Conservation (phyloP, 768 basidiomycete genomes). For the Phylloporus sp. region DNA sequence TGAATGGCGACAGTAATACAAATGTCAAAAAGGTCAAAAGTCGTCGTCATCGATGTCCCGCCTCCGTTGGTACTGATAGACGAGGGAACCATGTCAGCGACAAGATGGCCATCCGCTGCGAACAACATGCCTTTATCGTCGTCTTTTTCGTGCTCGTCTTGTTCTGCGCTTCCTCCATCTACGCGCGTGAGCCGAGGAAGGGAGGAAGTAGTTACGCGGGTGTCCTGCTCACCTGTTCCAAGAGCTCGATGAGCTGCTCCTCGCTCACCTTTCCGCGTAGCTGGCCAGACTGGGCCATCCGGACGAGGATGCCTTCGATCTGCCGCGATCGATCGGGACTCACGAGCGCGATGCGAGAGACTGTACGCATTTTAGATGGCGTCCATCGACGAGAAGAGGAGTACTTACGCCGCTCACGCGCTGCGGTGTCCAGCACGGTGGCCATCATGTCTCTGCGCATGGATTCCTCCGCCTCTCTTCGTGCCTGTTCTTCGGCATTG, state of each 20-base stretch:
- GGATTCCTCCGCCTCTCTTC: constrained; percentile 64
- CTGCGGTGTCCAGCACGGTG: constrained; percentile 70
- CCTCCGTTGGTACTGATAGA: constrained; percentile 54
- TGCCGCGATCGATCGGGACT: constrained; percentile 75
- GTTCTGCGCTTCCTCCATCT: constrained; percentile 55
- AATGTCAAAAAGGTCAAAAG: constrained; percentile 21
- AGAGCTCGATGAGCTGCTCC: constrained; percentile 73
- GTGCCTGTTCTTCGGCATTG: constrained; percentile 48
- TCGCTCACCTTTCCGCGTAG: constrained; percentile 73
- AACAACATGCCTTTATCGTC: constrained; percentile 47
- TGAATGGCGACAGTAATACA: background rate
- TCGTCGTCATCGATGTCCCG: constrained; percentile 64
- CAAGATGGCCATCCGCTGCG: background rate
- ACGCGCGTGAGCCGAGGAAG: background rate
- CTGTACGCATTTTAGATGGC: constrained; percentile 35
- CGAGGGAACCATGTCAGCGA: constrained; percentile 1
- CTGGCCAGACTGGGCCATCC: constrained; percentile 84
- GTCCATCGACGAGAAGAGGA: background rate
- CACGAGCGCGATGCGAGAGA: constrained; percentile 83
- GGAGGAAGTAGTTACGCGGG: background rate
- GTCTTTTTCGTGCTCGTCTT: constrained; percentile 49
- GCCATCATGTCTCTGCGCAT: constrained; percentile 73
- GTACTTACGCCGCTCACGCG: constrained; percentile 70
- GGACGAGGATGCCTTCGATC: constrained; percentile 70
- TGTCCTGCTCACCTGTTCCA: constrained; percentile 63